These are phyloP conservation scores for Candida methanosorbosa DNA, from an alignment of 805 yeast genomes.

Conservation along the genomic window DNA sequence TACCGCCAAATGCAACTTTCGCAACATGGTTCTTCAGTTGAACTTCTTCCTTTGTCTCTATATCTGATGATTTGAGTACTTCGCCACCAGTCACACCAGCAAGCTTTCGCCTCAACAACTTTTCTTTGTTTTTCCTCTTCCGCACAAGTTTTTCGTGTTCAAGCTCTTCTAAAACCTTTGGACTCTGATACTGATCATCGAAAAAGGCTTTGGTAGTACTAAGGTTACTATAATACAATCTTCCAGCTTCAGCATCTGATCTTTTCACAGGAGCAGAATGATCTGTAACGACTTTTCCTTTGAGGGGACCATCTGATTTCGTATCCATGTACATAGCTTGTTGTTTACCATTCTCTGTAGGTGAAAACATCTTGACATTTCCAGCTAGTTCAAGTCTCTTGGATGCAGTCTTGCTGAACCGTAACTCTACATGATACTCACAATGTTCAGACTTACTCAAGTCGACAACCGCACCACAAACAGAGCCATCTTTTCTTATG, in stretches of 20 bases:
- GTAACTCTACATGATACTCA: conserved; percentile 59
- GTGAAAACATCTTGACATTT: conserved; percentile 46
- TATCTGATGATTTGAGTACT: conserved; percentile 6
- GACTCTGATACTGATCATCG: conserved; percentile 39
- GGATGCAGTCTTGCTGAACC: conserved; percentile 42
- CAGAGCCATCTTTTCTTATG: conserved; percentile 34
- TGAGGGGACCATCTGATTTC: conserved; percentile 15
- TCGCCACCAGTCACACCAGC: conserved; percentile 18
- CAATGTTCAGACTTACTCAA: conserved; percentile 47
- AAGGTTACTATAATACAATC: conserved; percentile 28
- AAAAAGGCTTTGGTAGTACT: conserved; percentile 42
- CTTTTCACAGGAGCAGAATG: conserved; percentile 16
- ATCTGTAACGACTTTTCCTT: background rate
- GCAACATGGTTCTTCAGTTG: conserved; percentile 14
- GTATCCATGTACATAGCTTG: conserved; percentile 32
- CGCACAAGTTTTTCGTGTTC: conserved; percentile 27
- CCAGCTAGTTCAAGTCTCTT: conserved; percentile 73
- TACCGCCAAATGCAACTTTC: conserved; percentile 17
- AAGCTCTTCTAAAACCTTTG: conserved; percentile 33
- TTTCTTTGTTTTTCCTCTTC: conserved; percentile 29
- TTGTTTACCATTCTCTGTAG: conserved; percentile 34
- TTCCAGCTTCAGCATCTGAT: conserved; percentile 10
- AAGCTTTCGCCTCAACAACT: conserved; percentile 22
- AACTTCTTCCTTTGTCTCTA: conserved; percentile 13
- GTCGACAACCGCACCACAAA: conserved; percentile 59